Evolutionary conservation across 257 asterid genomes (phyloP), one percentile per base, ranked within the genome.

Genomic region (Datura wrightii): DNA sequence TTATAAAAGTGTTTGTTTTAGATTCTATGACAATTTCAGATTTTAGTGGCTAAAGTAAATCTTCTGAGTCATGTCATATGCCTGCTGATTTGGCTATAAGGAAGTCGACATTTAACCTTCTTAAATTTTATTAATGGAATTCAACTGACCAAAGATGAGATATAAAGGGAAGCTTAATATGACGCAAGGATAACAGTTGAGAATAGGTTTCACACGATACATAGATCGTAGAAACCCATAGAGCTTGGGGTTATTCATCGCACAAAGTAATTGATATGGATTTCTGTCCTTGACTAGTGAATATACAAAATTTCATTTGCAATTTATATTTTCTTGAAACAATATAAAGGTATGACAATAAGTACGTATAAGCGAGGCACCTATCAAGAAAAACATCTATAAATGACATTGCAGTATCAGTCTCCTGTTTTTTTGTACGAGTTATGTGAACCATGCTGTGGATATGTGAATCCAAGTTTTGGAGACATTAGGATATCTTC

Each of bases 61-160:
- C 60, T 74, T 74, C 60, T 74, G 81, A 41, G 5, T 67, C 76
- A 13, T 48, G 60, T 6, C 19, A 48, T 24, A 48, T 2, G 42
- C 24, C n/a, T 76, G 62, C 62, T 76, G 19, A 76, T 76, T 76
- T 16, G 2, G 44, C 81, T 76, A 76, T 76, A 70, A 41, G 79
- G 15, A 70, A 41, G 36, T 70, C 8, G 36, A 41, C 36, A 8
- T 42, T 8, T 9, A 34, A 70, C 36, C 54, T 54, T 70, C 54
- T 70, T 41, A 46, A 46, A 72, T 46, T 19, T n/a, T 46, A 74
- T 48, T 74, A 19, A 10, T 72, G 80, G 58, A 72, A 72, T 11
- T 72, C n/a, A 59, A 48, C 60, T 4, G n/a, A 74, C 48, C 24
- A 76, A 76, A 76, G 9, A 50, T 15, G 7, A 74, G 46, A 74